A percentile compares a stretch with the other conserved stretches of the same genome.
Evolutionary conservation across 2,329 filamentous ascomycete genomes (phyloP).

Genomic region (Sclerotinia trifoliorum): DNA sequence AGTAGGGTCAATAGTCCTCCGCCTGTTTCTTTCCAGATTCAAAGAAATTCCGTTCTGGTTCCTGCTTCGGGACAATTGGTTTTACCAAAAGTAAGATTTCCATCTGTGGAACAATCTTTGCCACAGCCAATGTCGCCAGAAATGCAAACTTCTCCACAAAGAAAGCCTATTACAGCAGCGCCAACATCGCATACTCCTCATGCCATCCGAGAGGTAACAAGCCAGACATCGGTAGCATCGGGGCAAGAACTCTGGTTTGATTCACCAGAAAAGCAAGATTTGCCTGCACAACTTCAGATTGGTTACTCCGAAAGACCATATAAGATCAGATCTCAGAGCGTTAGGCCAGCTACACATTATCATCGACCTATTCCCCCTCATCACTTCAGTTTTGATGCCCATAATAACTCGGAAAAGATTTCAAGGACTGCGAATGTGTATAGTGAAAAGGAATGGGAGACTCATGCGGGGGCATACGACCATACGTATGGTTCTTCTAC

Average conservation of each 20-base stretch:
- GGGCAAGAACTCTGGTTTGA: constrained; percentile 12
- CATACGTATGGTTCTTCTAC: constrained; percentile 31
- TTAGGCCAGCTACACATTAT: constrained; percentile 10
- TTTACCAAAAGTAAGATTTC: not conserved
- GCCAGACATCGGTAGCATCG: not conserved
- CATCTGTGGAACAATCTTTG: not conserved
- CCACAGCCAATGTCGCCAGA: not conserved
- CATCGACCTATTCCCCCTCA: constrained; percentile 20
- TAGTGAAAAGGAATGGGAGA: constrained; percentile 22
- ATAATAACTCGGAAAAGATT: constrained; percentile 12
- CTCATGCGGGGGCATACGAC: constrained; percentile 27
- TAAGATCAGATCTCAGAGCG: constrained; percentile 14
- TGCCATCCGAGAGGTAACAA: constrained; percentile 1
- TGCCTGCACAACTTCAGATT: not conserved
- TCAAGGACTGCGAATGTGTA: constrained; percentile 8
- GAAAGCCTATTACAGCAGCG: not conserved
- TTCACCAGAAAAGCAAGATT: not conserved
- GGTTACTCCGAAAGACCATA: not conserved
- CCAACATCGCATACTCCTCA: not conserved
- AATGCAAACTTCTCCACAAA: not conserved
- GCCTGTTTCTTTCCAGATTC: constrained; percentile 28
- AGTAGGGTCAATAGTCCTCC: constrained; percentile 14
- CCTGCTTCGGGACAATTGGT: not conserved
- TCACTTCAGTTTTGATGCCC: constrained; percentile 20
- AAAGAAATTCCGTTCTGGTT: constrained; percentile 18